These are phyloP conservation scores for Zasmidium cellare DNA, from an alignment of 2,329 filamentous ascomycete species.

Conservation along the genomic window DNA sequence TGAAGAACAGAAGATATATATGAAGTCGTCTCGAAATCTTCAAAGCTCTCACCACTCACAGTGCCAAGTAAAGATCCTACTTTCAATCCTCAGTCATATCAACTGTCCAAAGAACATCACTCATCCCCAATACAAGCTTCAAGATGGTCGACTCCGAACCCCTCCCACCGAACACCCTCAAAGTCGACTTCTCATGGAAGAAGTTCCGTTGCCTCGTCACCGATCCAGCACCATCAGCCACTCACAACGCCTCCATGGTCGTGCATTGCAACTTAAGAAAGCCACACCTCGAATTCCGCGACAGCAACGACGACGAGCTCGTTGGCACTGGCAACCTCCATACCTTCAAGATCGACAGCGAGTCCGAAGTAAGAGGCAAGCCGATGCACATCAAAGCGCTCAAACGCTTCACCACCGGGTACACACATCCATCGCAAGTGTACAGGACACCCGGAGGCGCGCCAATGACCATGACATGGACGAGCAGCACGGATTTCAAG, in stretches of 20 bases:
- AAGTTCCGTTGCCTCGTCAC: conserved; percentile 10
- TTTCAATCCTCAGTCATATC: neutral
- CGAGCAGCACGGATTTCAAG: conserved; percentile 2
- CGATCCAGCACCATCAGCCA: neutral
- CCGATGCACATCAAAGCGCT: conserved; percentile 6
- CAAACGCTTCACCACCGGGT: conserved; percentile 8
- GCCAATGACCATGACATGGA: conserved; percentile 8
- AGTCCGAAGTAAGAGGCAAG: conserved; percentile 1
- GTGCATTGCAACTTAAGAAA: conserved; percentile 3
- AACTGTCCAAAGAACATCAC: neutral
- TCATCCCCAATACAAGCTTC: neutral
- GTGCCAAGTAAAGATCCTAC: neutral
- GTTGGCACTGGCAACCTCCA: conserved; percentile 10
- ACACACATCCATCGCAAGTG: conserved; percentile 7
- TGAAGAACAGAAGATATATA: neutral
- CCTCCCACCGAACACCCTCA: neutral
- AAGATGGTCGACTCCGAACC: neutral
- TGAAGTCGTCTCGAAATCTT: neutral
- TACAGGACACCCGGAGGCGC: neutral
- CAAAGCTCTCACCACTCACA: neutral
- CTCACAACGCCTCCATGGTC: neutral
- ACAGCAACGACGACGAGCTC: neutral
- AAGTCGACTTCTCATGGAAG: conserved; percentile 12
- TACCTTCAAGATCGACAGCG: conserved; percentile 10
- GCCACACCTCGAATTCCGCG: conserved; percentile 10